A percentile compares a stretch with the other conserved stretches of the same genome.
Conservation (phyloP, 257 asterid species). For the Parsonsia alboflavescens region DNA sequence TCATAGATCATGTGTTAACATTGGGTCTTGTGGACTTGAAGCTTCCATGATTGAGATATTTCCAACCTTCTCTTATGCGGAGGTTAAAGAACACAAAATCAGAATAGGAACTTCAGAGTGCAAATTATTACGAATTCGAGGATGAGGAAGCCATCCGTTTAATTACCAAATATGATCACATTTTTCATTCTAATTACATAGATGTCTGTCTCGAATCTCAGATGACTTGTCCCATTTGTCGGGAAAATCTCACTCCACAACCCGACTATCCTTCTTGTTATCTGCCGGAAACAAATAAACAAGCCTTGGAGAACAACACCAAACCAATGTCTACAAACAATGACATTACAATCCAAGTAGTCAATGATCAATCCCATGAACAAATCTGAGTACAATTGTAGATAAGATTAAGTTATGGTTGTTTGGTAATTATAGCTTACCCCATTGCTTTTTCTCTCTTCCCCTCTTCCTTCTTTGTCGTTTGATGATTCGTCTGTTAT, state of each 20-base stretch:
- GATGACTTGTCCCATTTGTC: constrained; percentile 88
- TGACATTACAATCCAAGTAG: constrained; percentile 40
- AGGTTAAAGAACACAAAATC: constrained; percentile 78
- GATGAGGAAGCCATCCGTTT: constrained; percentile 72
- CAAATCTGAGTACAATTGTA: no score
- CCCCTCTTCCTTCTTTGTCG: no score
- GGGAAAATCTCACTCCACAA: constrained; percentile 49
- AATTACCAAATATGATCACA: constrained; percentile 84
- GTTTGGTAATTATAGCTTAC: no score
- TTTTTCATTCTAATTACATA: no score
- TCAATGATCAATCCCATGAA: constrained; percentile 11
- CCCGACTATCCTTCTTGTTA: constrained; percentile 31
- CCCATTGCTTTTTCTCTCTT: no score
- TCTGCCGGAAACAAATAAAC: constrained; percentile 4
- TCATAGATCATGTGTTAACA: no score
- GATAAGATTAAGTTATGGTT: no score
- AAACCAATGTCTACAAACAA: constrained; percentile 17
- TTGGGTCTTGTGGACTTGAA: constrained; percentile 50
- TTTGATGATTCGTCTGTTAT: no score
- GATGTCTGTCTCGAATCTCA: constrained; percentile 86
- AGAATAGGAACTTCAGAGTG: constrained; percentile 82
- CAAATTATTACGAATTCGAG: constrained; percentile 80
- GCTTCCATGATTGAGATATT: constrained; percentile 49
- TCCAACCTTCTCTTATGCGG: constrained; percentile 77
- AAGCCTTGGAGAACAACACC: neutral